Conservation (phyloP, 306 rosid genomes). For the Hippophae tibetana region DNA sequence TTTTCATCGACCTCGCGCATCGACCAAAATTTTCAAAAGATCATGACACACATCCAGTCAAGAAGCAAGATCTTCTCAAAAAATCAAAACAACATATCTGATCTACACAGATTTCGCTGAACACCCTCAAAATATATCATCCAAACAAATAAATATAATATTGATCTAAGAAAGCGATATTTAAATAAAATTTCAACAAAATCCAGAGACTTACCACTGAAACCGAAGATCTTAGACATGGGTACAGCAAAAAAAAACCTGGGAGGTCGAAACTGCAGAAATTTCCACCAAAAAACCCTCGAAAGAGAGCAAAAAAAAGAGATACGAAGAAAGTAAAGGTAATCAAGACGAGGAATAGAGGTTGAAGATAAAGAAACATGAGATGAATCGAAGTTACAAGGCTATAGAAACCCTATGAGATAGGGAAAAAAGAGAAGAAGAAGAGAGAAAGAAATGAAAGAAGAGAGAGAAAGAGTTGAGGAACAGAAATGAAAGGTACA, state of each 20-base stretch:
- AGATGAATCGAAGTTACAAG: constrained; percentile 19
- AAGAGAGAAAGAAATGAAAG: background rate
- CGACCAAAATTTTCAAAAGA: background rate
- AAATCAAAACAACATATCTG: background rate
- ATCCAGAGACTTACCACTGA: constrained; percentile 51
- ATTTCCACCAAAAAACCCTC: constrained; percentile 37
- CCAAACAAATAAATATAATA: constrained; percentile 6
- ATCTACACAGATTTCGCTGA: constrained; percentile 15
- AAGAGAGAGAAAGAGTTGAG: background rate
- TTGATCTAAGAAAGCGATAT: constrained; percentile 4
- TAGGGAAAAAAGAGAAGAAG: constrained; percentile 49
- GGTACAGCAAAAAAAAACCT: constrained; percentile 35
- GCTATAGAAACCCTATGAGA: constrained; percentile 55
- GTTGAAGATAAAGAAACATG: constrained; percentile 40
- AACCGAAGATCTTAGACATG: constrained; percentile 80
- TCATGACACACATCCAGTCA: background rate
- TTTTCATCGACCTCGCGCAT: background rate
- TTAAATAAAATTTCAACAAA: background rate
- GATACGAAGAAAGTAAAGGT: constrained; percentile 27
- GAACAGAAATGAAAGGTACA: constrained; percentile 5
- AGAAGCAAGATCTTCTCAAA: constrained; percentile 1
- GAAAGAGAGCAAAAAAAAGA: constrained; percentile 49
- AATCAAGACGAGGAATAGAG: constrained; percentile 8
- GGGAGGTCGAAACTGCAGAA: constrained; percentile 33
- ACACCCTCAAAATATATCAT: constrained; percentile 9